Evolutionary conservation across 2,329 filamentous ascomycete species (phyloP).

Genomic region (Bipolaris victoriae): DNA sequence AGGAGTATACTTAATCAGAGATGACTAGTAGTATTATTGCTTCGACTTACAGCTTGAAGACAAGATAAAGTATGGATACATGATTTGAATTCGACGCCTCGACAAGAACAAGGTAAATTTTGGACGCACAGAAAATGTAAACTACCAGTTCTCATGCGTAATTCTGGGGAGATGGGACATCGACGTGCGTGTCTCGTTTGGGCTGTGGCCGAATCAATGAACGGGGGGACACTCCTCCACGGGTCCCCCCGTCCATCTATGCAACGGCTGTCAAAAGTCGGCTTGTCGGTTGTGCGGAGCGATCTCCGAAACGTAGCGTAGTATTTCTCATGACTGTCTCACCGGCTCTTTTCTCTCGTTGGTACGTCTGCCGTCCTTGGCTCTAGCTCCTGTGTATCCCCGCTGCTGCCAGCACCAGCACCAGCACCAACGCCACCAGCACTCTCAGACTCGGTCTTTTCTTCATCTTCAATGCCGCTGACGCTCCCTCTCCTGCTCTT

Average conservation of each 20-base stretch:
- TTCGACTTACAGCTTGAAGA: not conserved
- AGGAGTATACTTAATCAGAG: not conserved
- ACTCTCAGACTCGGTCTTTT: not conserved
- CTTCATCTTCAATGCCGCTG: not conserved
- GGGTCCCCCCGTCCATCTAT: not conserved
- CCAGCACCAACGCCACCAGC: not conserved
- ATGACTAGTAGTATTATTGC: not conserved
- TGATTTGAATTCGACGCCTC: not conserved
- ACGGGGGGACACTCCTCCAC: not conserved
- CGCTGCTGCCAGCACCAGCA: not conserved
- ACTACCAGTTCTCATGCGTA: not conserved
- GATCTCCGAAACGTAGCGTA: not conserved
- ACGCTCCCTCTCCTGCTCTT: constrained; percentile 4
- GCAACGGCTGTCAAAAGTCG: not conserved
- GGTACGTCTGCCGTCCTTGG: not conserved
- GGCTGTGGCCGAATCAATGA: not conserved
- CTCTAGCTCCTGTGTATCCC: not conserved
- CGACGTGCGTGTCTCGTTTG: not conserved
- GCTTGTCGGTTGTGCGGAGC: not conserved
- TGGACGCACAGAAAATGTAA: not conserved
- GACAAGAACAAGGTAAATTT: not conserved
- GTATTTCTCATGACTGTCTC: not conserved
- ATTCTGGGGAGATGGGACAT: not conserved
- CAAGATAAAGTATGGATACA: not conserved
- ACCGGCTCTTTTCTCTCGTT: not conserved